Evolutionary conservation across 1,139 yeast genomes (phyloP).

Genomic region (Pichiaceae sp.): DNA sequence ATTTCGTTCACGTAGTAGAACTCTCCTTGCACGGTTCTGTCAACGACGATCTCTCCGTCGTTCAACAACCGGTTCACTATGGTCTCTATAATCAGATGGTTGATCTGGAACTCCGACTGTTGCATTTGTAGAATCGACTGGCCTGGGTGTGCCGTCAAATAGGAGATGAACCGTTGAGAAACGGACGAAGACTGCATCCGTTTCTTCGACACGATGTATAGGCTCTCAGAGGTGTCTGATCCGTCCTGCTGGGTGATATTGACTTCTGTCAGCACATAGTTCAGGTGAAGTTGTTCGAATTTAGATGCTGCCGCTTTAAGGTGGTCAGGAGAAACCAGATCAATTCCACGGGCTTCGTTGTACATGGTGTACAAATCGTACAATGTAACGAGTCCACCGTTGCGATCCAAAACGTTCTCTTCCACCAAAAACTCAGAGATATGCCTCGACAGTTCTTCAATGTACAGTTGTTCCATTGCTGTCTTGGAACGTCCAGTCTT

Average conservation of each 20-base stretch:
- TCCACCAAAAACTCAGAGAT: conserved; percentile 44
- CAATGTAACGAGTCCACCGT: conserved; percentile 51
- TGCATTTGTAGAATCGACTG: conserved; percentile 21
- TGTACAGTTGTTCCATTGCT: conserved; percentile 25
- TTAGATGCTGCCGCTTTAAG: conserved; percentile 40
- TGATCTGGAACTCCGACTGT: conserved; percentile 16
- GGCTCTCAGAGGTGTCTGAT: conserved; percentile 1
- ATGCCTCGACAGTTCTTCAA: conserved; percentile 48
- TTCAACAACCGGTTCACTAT: conserved; percentile 14
- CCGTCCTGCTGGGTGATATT: conserved; percentile 5
- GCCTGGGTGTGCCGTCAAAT: conserved; percentile 15
- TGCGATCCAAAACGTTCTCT: conserved; percentile 33
- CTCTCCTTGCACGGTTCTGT: conserved; percentile 19
- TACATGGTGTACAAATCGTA: conserved; percentile 54
- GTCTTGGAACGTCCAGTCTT: conserved; percentile 5
- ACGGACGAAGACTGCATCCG: conserved; percentile 15
- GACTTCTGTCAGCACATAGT: conserved; percentile 22
- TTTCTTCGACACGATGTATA: conserved; percentile 17
- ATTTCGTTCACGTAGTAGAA: conserved; percentile 22
- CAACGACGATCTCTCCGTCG: conserved; percentile 19
- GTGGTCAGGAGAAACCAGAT: conserved; percentile 52
- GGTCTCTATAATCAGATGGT: conserved; percentile 20
- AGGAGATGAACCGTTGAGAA: conserved; percentile 12
- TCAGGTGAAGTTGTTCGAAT: conserved; percentile 33
- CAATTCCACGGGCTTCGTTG: conserved; percentile 52